Conservation (phyloP, 257 asterid species). For the Nicotiana tomentosiformis region DNA sequence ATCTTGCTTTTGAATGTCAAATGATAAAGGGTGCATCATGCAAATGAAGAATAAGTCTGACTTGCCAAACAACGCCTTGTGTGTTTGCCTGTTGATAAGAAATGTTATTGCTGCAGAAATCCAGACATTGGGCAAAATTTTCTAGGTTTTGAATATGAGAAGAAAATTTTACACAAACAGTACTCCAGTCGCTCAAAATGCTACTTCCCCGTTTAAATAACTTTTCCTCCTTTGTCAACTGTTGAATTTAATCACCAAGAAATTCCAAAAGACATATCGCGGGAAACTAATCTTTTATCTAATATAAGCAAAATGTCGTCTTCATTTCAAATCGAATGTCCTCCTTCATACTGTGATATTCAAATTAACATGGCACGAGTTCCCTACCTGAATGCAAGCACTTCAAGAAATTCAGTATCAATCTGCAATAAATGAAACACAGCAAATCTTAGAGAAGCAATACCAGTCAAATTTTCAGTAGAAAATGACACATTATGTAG, state of each 20-base stretch:
- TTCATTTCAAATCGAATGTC: background rate
- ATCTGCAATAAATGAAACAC: constrained; percentile 24
- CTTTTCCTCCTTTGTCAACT: background rate
- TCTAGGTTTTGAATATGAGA: background rate
- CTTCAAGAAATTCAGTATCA: constrained; percentile 41
- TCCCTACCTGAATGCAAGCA: constrained; percentile 41
- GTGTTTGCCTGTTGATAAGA: constrained; percentile 45
- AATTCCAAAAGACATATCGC: background rate
- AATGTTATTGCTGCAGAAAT: background rate
- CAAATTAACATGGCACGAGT: background rate
- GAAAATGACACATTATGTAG: background rate
- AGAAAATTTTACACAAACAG: background rate
- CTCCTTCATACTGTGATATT: background rate
- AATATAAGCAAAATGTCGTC: background rate
- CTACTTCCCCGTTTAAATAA: background rate
- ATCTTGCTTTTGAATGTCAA: constrained; percentile 57
- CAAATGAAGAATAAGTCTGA: constrained; percentile 31
- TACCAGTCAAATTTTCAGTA: background rate
- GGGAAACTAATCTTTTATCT: background rate
- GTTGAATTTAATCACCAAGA: background rate
- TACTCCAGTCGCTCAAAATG: background rate
- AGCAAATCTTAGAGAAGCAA: constrained; percentile 11
- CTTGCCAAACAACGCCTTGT: constrained; percentile 37
- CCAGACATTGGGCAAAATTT: background rate
- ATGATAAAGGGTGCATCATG: constrained; percentile 55